phyloP scores from a whole-genome alignment of 257 asterid genomes.

The Echites panduratus region DNA sequence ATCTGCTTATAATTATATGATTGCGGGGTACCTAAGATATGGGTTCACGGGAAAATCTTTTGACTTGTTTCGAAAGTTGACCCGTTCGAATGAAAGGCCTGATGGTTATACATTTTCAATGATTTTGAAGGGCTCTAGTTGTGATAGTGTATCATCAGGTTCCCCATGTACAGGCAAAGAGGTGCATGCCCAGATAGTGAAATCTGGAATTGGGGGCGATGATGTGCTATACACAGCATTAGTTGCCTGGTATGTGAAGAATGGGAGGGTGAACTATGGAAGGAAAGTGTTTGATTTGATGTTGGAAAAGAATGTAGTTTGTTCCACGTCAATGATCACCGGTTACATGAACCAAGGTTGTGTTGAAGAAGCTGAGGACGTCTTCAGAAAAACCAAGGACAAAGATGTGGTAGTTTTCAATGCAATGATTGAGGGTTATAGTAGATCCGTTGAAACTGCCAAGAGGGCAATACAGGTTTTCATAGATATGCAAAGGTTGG shows the following conservation, averaged over 20 bases:
- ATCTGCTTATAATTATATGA: slow-evolving; percentile 77
- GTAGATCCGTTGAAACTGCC: slow-evolving; percentile 57
- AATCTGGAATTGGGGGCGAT: slow-evolving; percentile 43
- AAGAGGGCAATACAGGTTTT: slow-evolving; percentile 60
- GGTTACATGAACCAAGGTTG: slow-evolving; percentile 71
- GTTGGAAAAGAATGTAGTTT: slow-evolving; percentile 59
- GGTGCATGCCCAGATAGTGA: slow-evolving; percentile 62
- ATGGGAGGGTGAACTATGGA: slow-evolving; percentile 46
- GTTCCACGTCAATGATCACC: slow-evolving; percentile 82
- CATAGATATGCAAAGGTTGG: slow-evolving; percentile 51
- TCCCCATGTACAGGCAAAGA: slow-evolving; percentile 29
- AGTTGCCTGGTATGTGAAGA: slow-evolving; percentile 75
- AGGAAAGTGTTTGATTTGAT: slow-evolving; percentile 73
- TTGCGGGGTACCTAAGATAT: slow-evolving; percentile 54
- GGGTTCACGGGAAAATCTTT: slow-evolving; percentile 41
- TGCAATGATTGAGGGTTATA: slow-evolving; percentile 97
- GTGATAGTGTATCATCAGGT: slow-evolving; percentile 18
- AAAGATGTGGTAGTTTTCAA: slow-evolving; percentile 83
- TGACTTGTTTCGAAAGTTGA: slow-evolving; percentile 50
- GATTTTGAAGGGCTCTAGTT: slow-evolving; percentile 66
- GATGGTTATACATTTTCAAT: slow-evolving; percentile 69
- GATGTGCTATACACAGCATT: slow-evolving; percentile 75
- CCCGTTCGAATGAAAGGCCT: slow-evolving; percentile 42
- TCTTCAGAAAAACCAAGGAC: slow-evolving; percentile 45
- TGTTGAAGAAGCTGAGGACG: slow-evolving; percentile 62